Evolutionary conservation across 306 rosid species (phyloP), one percentile per base, ranked within the genome.

Genomic region (Acacia confusa): DNA sequence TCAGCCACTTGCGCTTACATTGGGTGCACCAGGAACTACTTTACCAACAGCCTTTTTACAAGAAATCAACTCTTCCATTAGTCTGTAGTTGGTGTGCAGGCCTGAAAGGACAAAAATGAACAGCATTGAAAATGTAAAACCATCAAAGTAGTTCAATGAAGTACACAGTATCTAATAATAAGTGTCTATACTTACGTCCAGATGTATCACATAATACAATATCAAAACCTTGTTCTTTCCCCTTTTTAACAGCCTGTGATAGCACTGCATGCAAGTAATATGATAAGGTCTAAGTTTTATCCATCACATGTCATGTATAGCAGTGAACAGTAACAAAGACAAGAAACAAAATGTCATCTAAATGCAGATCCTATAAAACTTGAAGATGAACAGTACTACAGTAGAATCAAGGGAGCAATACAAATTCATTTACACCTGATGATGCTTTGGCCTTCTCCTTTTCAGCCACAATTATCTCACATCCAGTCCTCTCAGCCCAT

Each of bases 401-500:
- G 60, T 9, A 45, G 70, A 78, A 52, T 38, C 48, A 50, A 50
- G 65, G 50, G 40, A 67, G 40, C 72, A 68, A 44, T 77, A 36
- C 27, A 44, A 64, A 25, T 82, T 73, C 43, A 64, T 84, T 78
- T 72, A 81, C 74, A 92, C 99, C 99, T 86, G 88, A 78, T 58
- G 97, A 40, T 75, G 99, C 99, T 85, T 95, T 92, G 67, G 96
- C 96, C 81, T 93, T 90, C 68, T 92, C 94, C 71, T 67, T 40
- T 84, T 95, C 97, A 83, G 98, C 96, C 74, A 88, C 82, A 81
- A 95, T 89, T 84, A 95, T 95, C 86, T 95, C 97, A 86, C 99
- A 95, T 41, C 88, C 98, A 80, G 93, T 90, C 85, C 99, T 90
- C 87, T 90, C 97, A 19, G 99, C 99, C 99, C 99, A 95, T 83